Percentiles rank a stretch among this genome's conserved stretches.
Conservation (phyloP, 1,284 basidiomycete genomes). For the Heterobasidion annosum region DNA sequence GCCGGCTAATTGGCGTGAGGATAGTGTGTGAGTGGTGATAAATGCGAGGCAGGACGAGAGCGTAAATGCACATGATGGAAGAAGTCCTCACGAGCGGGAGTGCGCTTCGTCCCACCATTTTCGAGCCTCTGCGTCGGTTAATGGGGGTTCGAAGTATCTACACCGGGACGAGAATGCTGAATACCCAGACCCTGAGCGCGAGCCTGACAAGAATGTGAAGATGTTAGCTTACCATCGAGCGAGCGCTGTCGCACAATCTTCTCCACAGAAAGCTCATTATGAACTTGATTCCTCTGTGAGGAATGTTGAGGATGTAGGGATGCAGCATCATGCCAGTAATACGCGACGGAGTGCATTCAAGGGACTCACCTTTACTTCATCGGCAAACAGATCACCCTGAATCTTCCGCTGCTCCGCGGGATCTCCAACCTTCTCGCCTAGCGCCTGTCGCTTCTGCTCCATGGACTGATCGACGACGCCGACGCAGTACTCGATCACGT, state of each 20-base stretch:
- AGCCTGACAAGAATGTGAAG: neutral
- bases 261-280: constrained; percentile 74
- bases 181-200: neutral
- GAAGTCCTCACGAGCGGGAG: neutral
- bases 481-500: constrained; percentile 76
- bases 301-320: constrained; percentile 4
- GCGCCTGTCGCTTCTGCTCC: constrained; percentile 43
- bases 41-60: too few species aligned
- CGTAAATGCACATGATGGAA: too few species aligned
- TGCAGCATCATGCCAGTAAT: neutral
- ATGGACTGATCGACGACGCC: constrained; percentile 61
- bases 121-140: constrained; percentile 49
- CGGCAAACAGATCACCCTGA: constrained; percentile 53
- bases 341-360: constrained; percentile 2
- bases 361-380: constrained; percentile 66
- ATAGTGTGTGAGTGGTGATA: too few species aligned
- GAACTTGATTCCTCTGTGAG: constrained; percentile 66
- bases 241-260: constrained; percentile 72
- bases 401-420: constrained; percentile 36
- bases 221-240: constrained; percentile 53
- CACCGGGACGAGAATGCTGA: constrained; percentile 78
- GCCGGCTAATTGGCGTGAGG: too few species aligned
- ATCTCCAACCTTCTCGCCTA: constrained; percentile 34
- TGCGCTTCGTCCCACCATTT: constrained; percentile 63
- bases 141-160: constrained; percentile 70